A percentile compares a stretch with the other conserved stretches of the same genome.
phyloP scores from a whole-genome alignment of 805 yeast species.

The Myxozyma udenii region DNA sequence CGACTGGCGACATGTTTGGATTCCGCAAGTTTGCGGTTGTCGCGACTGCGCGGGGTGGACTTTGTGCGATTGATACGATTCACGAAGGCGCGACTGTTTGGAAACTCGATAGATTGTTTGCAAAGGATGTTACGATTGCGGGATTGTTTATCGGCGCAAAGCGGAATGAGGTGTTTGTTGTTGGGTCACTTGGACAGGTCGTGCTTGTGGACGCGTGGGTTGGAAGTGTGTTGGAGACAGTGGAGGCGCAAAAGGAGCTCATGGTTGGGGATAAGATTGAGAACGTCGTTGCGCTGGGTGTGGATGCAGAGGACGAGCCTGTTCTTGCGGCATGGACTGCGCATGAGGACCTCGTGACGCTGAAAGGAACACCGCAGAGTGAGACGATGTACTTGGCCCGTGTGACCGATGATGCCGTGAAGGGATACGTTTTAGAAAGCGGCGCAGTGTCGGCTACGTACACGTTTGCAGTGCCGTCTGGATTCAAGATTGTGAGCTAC shows the following conservation, averaged over 20 bases:
- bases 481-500: constrained; percentile 44
- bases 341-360: constrained; percentile 12
- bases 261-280: constrained; percentile 21
- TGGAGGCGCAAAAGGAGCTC: neutral
- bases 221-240: constrained; percentile 5
- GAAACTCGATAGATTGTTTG: constrained; percentile 24
- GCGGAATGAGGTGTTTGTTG: constrained; percentile 4
- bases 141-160: constrained; percentile 5
- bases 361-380: constrained; percentile 3
- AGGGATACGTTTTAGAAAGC: constrained; percentile 20
- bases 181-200: constrained; percentile 15
- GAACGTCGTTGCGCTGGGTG: constrained; percentile 5
- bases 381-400: constrained; percentile 21
- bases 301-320: constrained; percentile 5
- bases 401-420: constrained; percentile 13
- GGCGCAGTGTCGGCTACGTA: constrained; percentile 40
- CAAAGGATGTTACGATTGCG: constrained; percentile 10
- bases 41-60: constrained; percentile 33
- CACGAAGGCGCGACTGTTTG: constrained; percentile 34
- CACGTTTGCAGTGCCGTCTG: constrained; percentile 37
- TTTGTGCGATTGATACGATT: constrained; percentile 36
- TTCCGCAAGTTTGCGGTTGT: constrained; percentile 38
- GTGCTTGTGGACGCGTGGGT: constrained; percentile 9
- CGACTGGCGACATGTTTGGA: constrained; percentile 35
- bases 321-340: constrained; percentile 23